Conservation (phyloP, 1,139 yeast genomes). For the Magnusiomyces suaveolens region DNA sequence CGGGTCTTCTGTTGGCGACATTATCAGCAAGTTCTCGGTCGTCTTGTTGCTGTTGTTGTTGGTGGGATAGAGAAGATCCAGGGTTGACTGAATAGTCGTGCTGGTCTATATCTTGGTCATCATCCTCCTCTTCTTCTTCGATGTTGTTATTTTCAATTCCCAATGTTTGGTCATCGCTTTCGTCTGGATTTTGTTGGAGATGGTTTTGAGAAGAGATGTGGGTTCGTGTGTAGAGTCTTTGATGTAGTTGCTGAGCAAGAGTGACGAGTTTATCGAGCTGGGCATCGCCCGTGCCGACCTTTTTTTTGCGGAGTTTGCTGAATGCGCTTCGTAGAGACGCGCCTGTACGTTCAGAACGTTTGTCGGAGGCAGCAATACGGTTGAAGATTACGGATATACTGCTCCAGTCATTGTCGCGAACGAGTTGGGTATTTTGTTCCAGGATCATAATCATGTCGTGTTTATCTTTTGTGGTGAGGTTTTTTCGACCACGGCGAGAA, state of each 20-base stretch:
- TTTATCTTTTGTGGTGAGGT: constrained; percentile 9
- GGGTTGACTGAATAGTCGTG: background rate
- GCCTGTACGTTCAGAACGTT: constrained; percentile 10
- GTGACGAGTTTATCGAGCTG: background rate
- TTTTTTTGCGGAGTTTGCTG: constrained; percentile 10
- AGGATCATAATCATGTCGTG: constrained; percentile 8
- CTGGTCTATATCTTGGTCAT: background rate
- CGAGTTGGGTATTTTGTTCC: constrained; percentile 6
- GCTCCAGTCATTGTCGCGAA: constrained; percentile 11
- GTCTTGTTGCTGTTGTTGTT: background rate
- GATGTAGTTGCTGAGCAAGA: background rate
- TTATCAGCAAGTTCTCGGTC: background rate
- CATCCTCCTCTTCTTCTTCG: no score
- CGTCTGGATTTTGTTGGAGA: background rate
- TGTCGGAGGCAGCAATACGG: constrained; percentile 6
- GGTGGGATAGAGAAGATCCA: background rate
- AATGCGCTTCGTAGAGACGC: constrained; percentile 11
- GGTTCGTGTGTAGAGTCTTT: background rate
- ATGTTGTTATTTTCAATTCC: no score
- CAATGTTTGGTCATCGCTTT: background rate
- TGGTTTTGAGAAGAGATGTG: background rate
- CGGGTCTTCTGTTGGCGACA: background rate
- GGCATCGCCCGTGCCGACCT: background rate
- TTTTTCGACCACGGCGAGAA: constrained; percentile 11
- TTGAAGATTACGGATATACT: constrained; percentile 9